Percentiles rank a stretch among this genome's conserved stretches.
phyloP scores from a whole-genome alignment of 495 filamentous ascomycete genomes.

The Xylaria acuta region DNA sequence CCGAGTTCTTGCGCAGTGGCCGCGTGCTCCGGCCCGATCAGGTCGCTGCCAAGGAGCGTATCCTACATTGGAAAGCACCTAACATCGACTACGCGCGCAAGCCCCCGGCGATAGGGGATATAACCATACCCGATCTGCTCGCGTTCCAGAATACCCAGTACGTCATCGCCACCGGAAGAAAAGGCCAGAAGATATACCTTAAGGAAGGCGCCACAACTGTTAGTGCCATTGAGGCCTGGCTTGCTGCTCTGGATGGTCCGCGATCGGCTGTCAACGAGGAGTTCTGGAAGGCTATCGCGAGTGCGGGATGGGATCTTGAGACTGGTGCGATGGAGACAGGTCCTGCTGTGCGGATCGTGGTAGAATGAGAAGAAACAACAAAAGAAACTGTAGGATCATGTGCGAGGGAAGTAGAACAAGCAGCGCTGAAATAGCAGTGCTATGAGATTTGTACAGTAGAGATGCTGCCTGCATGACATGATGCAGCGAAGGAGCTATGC shows the following conservation, averaged over 20 bases:
- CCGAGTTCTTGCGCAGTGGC: constrained; percentile 59
- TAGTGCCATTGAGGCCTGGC: constrained; percentile 73
- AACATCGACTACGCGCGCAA: constrained; percentile 42
- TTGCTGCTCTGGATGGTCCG: constrained; percentile 64
- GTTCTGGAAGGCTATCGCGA: constrained; percentile 41
- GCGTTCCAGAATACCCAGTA: constrained; percentile 26
- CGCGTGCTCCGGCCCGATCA: constrained; percentile 66
- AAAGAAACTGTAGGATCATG: constrained; percentile 15
- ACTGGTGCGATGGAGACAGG: constrained; percentile 53
- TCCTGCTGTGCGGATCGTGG: constrained; percentile 30
- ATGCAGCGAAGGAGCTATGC: constrained; percentile 17
- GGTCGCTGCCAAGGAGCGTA: constrained; percentile 69
- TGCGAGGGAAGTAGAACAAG: constrained; percentile 10
- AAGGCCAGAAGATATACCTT: constrained; percentile 55
- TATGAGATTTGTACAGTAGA: constrained; percentile 28
- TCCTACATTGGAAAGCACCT: constrained; percentile 66
- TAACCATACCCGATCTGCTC: constrained; percentile 26
- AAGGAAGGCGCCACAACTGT: constrained; percentile 61
- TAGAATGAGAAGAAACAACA: constrained; percentile 22
- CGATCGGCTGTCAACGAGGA: constrained; percentile 44
- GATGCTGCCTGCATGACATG: constrained; percentile 21
- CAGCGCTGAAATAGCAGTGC: constrained; percentile 11
- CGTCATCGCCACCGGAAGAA: constrained; percentile 49
- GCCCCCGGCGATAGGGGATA: constrained; percentile 21
- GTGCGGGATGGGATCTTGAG: constrained; percentile 54